Conservation (phyloP, 2,329 filamentous ascomycete species). For the Rhynchosporium graminicola region DNA sequence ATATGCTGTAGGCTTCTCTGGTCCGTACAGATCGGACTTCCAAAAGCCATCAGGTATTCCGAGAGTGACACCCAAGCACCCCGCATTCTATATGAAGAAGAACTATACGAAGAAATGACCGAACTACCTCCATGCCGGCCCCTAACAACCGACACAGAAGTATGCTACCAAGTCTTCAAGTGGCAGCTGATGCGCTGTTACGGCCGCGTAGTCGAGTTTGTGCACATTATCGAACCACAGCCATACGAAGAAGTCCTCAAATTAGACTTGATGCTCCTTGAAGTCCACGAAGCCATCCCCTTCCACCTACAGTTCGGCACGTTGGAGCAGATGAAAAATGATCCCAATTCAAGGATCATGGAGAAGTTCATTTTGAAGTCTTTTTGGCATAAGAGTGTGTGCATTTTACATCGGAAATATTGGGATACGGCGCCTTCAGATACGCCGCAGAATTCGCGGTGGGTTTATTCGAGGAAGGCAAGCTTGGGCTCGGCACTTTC, state of each 20-base stretch:
- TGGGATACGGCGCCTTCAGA: conserved; percentile 47
- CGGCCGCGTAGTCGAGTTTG: conserved; percentile 51
- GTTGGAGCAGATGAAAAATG: conserved; percentile 51
- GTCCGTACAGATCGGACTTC: conserved; percentile 66
- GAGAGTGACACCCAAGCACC: conserved; percentile 65
- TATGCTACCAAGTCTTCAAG: conserved; percentile 57
- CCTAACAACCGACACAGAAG: conserved; percentile 56
- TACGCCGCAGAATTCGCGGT: conserved; percentile 40
- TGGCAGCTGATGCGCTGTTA: conserved; percentile 51
- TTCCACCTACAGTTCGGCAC: conserved; percentile 51
- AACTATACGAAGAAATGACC: conserved; percentile 58
- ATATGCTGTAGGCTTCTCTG: conserved; percentile 48
- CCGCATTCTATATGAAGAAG: conserved; percentile 63
- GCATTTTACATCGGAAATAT: conserved; percentile 58
- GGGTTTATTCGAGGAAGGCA: conserved; percentile 53
- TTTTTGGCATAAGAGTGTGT: conserved; percentile 56
- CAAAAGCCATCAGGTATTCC: conserved; percentile 63
- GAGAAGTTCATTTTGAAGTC: conserved; percentile 55
- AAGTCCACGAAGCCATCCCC: conserved; percentile 50
- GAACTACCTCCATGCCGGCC: conserved; percentile 59
- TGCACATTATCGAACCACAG: conserved; percentile 51
- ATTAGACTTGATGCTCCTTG: conserved; percentile 49
- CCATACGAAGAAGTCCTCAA: conserved; percentile 52
- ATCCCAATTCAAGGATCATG: conserved; percentile 49
- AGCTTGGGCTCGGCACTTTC: conserved; percentile 52